Conservation (phyloP, 2,329 filamentous ascomycete species). For the Lachnellula willkommii region DNA sequence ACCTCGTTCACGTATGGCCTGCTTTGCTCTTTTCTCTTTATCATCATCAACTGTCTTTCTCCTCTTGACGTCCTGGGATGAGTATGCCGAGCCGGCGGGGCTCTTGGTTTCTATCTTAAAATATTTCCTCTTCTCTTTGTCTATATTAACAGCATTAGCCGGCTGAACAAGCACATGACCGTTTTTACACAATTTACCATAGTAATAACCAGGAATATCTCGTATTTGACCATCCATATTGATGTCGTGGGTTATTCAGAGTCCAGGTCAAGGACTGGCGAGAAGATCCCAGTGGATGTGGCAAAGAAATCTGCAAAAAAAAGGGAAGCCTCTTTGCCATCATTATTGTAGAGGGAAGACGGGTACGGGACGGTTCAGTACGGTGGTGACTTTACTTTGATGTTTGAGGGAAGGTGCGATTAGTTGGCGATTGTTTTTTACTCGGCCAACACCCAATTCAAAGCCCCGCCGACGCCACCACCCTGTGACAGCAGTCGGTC, state of each 20-base stretch:
- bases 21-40: slow-evolving; percentile 12
- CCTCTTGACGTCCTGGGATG: slow-evolving; percentile 52
- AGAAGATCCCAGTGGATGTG: slow-evolving; percentile 2
- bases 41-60: slow-evolving; percentile 44
- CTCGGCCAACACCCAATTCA: neutral
- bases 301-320: neutral
- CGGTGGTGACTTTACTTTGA: neutral
- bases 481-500: neutral
- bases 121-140: slow-evolving; percentile 56
- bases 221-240: neutral
- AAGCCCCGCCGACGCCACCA: neutral
- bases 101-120: slow-evolving; percentile 57
- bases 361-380: no score
- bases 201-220: slow-evolving; percentile 51
- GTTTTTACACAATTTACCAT: slow-evolving; percentile 35
- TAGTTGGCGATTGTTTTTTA: neutral
- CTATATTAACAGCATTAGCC: slow-evolving; percentile 32
- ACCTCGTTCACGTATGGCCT: slow-evolving; percentile 11
- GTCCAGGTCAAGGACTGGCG: neutral
- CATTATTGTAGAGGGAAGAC: neutral
- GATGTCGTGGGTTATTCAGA: neutral
- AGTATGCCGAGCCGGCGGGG: slow-evolving; percentile 47
- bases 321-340: no score
- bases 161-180: neutral
- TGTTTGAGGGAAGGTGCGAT: neutral